Evolutionary conservation across 169 alveolate species (phyloP).

Genomic region (Theileria sp.): DNA sequence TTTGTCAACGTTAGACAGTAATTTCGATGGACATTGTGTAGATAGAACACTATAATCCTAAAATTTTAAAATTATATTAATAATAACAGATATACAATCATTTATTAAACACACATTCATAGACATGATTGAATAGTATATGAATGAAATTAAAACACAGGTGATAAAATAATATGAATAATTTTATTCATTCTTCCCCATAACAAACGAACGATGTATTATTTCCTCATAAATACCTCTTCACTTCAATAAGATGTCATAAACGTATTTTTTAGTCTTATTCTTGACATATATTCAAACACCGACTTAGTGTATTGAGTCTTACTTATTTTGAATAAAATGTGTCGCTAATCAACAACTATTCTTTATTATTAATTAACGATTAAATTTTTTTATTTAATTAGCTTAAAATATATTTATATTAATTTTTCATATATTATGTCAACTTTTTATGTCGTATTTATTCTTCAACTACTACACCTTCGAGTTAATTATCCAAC

Average conservation of each 20-base stretch:
- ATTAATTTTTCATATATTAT: neutral
- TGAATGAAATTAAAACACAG: neutral
- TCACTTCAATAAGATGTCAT: neutral
- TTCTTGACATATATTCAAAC: neutral
- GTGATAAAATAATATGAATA: neutral
- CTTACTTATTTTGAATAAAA: neutral
- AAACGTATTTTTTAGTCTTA: no score
- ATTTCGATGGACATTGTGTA: neutral
- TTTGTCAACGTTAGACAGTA: neutral
- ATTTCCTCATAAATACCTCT: neutral
- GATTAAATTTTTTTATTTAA: neutral
- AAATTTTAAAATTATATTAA: neutral
- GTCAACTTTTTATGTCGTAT: neutral
- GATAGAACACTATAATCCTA: slow-evolving; percentile 10
- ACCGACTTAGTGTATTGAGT: neutral
- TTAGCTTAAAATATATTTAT: neutral
- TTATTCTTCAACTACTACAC: neutral
- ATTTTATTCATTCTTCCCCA: neutral
- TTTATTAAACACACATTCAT: neutral
- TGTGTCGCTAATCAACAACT: neutral
- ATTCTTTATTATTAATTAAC: neutral
- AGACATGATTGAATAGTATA: neutral
- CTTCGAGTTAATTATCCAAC: no score
- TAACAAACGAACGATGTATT: neutral
- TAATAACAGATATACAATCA: neutral